A percentile compares a stretch with the other conserved stretches of the same genome.
phyloP scores from a whole-genome alignment of 768 basidiomycete genomes.

The Lyophyllum decastes region DNA sequence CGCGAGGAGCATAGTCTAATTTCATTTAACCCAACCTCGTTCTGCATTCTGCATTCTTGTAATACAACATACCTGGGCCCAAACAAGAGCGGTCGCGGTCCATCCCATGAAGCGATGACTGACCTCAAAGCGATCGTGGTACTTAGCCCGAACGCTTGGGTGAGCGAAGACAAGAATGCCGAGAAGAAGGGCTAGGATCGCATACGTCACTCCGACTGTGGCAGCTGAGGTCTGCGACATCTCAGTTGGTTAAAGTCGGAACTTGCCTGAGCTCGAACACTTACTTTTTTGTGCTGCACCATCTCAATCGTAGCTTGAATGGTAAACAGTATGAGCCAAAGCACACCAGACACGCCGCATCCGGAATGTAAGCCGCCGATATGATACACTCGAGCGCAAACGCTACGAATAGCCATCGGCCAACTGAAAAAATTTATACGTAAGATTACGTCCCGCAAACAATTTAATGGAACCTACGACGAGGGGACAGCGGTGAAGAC shows the following conservation, averaged over 20 bases:
- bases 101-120: constrained; percentile 47
- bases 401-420: constrained; percentile 55
- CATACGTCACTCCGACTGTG: constrained; percentile 8
- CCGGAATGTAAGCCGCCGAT: constrained; percentile 66
- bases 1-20: not conserved
- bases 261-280: no score
- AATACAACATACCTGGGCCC: constrained; percentile 31
- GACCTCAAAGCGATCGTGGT: constrained; percentile 43
- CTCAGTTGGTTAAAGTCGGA: no score
- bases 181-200: constrained; percentile 23
- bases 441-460: no score
- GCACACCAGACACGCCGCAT: constrained; percentile 50
- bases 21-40: not conserved
- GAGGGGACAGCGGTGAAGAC: constrained; percentile 48
- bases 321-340: constrained; percentile 54
- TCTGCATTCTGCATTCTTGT: not conserved
- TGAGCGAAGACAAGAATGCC: constrained; percentile 40
- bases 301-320: constrained; percentile 53
- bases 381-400: constrained; percentile 59
- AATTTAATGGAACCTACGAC: not conserved
- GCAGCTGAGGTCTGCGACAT: not conserved
- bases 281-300: constrained; percentile 35
- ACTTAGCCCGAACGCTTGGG: constrained; percentile 34
- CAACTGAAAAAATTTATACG: constrained; percentile 34
- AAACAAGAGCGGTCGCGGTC: constrained; percentile 42